A percentile compares a stretch with the other conserved stretches of the same genome.
phyloP scores from a whole-genome alignment of 768 basidiomycete species.

The Lepiota venenata region DNA sequence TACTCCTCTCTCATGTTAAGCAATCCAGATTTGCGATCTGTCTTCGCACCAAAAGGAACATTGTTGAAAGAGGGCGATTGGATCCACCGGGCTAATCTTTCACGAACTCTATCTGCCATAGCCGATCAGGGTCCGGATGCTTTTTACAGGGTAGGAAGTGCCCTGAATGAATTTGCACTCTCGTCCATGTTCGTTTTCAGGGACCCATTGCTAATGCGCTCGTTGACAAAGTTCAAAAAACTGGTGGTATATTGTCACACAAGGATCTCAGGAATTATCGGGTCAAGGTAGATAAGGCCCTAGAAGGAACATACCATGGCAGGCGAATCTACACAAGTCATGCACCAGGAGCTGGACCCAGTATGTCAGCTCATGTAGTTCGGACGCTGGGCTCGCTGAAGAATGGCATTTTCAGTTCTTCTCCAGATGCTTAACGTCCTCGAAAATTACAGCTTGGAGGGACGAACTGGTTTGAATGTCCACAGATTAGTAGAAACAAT shows the following conservation, averaged over 20 bases:
- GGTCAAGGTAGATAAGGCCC: constrained; percentile 66
- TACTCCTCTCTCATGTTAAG: constrained; percentile 55
- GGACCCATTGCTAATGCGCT: constrained; percentile 82
- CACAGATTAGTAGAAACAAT: constrained; percentile 84
- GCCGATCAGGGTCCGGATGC: constrained; percentile 74
- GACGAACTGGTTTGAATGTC: constrained; percentile 57
- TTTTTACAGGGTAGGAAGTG: constrained; percentile 66
- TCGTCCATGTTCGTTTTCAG: constrained; percentile 28
- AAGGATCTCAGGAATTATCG: constrained; percentile 71
- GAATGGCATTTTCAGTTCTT: constrained; percentile 43
- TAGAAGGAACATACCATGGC: constrained; percentile 74
- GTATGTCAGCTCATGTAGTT: constrained; percentile 24
- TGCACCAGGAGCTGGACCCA: constrained; percentile 83
- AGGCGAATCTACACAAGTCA: constrained; percentile 81
- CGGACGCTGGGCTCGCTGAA: not conserved
- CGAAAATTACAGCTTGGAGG: constrained; percentile 63
- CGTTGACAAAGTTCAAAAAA: constrained; percentile 61
- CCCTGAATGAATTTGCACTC: constrained; percentile 5
- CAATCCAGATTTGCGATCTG: constrained; percentile 71
- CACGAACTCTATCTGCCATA: constrained; percentile 70
- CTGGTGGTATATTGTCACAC: constrained; percentile 79
- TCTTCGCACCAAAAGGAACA: constrained; percentile 77
- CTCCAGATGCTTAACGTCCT: constrained; percentile 90
- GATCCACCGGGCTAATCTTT: constrained; percentile 71
- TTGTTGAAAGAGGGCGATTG: constrained; percentile 73